Evolutionary conservation across 1,284 basidiomycete species (phyloP), one percentile per base, ranked within the genome.

Genomic region (Boletus subluridellus): DNA sequence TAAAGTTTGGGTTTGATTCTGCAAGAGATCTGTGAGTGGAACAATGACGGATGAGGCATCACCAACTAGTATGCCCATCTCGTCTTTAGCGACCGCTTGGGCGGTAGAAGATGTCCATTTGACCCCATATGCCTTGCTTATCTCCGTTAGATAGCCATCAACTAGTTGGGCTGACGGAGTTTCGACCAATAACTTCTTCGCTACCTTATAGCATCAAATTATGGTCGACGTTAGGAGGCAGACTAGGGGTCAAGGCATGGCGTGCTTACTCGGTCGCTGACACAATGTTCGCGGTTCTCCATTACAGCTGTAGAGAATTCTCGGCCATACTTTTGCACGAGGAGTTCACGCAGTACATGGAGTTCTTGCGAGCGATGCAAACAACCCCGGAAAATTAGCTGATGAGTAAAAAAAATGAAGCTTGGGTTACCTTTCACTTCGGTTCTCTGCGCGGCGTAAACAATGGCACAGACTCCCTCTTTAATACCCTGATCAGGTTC

Each of bases 301-400:
- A 94, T 91, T 2, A 89, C 86, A 24, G 81, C 84, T 28, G 84
- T 66, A 12, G 92, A 83, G 68, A 90, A 95, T 26, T 96, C 94
- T 24, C 93, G 82, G 15, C 93, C 92, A 69, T 86, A 95, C 75
- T 93, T 97, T 74, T 95, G 90, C 89, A 96, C 92, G 57, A 99
- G 82, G 72, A 98, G 85, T 70, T 98, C 95, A 45, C 95, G 86
- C 42, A 98, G 77, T 39, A 94, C 78, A 66, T 97, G 93, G 38
- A 99, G 83, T 73, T 99, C 96, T 89, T 72, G 57, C 55, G 32
- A 53, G 39, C 38, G 52, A 58, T 46, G 47, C 46, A 51, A 54
- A 49, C 37, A 12, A 30, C 44, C 46, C 47, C 54, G 48, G 30
- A 56, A 54, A 49, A 49, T 60, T 14, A 61, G 52, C 10, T 35